Evolutionary conservation across 805 yeast genomes (phyloP).

Genomic region (Saccharomycopsis oosterbeekiorum): DNA sequence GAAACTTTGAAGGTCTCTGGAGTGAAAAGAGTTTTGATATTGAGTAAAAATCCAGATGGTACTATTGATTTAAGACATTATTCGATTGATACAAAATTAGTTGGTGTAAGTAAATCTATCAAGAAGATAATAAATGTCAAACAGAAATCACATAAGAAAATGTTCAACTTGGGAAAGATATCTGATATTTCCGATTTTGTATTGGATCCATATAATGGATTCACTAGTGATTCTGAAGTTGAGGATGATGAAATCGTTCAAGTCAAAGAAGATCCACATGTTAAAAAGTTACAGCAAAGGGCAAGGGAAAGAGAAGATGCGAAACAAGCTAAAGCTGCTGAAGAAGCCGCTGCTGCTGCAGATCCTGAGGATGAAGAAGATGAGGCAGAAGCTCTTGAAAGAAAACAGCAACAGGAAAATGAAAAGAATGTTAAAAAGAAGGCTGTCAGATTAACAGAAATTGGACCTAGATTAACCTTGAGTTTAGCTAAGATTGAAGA

Average conservation of each 20-base stretch:
- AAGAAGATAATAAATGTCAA: constrained; percentile 60
- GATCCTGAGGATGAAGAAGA: constrained; percentile 22
- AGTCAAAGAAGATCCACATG: constrained; percentile 28
- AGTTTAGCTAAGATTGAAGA: constrained; percentile 82
- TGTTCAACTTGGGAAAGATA: constrained; percentile 62
- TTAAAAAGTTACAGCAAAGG: constrained; percentile 22
- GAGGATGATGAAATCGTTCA: constrained; percentile 85
- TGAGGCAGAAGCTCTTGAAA: constrained; percentile 19
- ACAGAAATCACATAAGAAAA: constrained; percentile 44
- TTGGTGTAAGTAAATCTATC: constrained; percentile 65
- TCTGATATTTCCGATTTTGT: constrained; percentile 76
- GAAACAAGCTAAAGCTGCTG: not conserved
- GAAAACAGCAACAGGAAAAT: not conserved
- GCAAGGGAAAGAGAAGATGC: constrained; percentile 21
- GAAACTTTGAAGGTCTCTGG: constrained; percentile 62
- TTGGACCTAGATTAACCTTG: constrained; percentile 83
- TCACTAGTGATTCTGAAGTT: constrained; percentile 86
- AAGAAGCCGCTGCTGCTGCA: constrained; percentile 19
- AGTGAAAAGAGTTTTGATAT: constrained; percentile 76
- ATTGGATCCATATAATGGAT: constrained; percentile 73
- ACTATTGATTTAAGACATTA: constrained; percentile 82
- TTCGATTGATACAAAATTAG: constrained; percentile 75
- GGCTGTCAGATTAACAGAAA: constrained; percentile 85
- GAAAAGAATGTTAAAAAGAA: constrained; percentile 38
- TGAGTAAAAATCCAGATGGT: constrained; percentile 67